phyloP scores from a whole-genome alignment of 2,329 filamentous ascomycete genomes.

The Bipolaris zeicola region DNA sequence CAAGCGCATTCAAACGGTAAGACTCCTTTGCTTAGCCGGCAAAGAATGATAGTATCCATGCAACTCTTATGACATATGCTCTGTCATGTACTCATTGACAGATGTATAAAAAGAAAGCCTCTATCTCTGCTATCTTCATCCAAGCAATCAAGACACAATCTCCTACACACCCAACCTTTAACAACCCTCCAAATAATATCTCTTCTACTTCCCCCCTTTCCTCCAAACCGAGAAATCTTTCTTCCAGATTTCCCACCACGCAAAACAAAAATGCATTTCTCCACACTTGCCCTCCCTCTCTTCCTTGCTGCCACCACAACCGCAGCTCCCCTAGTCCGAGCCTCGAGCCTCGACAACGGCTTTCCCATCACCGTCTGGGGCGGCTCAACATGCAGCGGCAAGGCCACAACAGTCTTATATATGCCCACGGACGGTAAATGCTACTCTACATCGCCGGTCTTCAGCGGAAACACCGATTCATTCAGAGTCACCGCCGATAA shows the following conservation, averaged over 20 bases:
- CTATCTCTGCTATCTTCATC: neutral
- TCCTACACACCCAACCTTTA: too few species aligned
- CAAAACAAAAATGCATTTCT: slow-evolving; percentile 15
- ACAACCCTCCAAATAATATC: too few species aligned
- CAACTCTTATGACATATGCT: too few species aligned
- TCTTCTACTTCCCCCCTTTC: too few species aligned
- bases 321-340: slow-evolving; percentile 15
- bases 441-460: slow-evolving; percentile 19
- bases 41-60: too few species aligned
- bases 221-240: too few species aligned
- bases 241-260: too few species aligned
- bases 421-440: slow-evolving; percentile 23
- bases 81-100: too few species aligned
- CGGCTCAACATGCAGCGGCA: slow-evolving; percentile 16
- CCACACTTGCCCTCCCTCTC: slow-evolving; percentile 15
- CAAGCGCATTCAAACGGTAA: too few species aligned
- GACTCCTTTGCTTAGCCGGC: too few species aligned
- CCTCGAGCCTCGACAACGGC: slow-evolving; percentile 11
- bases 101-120: too few species aligned
- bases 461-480: slow-evolving; percentile 21
- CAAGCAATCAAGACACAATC: too few species aligned
- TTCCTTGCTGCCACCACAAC: slow-evolving; percentile 11
- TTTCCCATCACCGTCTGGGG: slow-evolving; percentile 22
- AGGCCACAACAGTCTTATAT: slow-evolving; percentile 12
- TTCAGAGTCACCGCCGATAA: slow-evolving; percentile 2